Percentiles rank a stretch among this genome's conserved stretches.
Evolutionary conservation across 345 rosid genomes (phyloP).

Genomic region (Acer saccharum): DNA sequence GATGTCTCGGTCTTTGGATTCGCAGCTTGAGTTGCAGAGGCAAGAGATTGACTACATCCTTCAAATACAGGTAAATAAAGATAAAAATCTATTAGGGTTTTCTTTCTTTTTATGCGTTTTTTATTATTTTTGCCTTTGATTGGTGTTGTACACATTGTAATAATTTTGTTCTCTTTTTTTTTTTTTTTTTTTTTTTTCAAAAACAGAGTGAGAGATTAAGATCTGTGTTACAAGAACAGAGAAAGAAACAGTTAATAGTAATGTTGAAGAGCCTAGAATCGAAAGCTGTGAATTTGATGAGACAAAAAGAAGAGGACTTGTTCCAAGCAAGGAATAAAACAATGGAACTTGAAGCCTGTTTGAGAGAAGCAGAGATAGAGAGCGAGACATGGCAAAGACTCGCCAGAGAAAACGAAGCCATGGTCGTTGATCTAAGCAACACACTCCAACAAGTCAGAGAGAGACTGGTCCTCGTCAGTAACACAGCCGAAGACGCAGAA

Average conservation of each 20-base stretch:
- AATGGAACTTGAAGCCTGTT: conserved; percentile 41
- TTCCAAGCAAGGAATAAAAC: conserved; percentile 34
- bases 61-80: conserved; percentile 32
- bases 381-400: conserved; percentile 34
- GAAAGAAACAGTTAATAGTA: conserved; percentile 29
- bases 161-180: background rate
- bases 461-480: conserved; percentile 4
- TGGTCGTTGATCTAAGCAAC: conserved; percentile 35
- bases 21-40: conserved; percentile 42
- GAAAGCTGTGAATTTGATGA: conserved; percentile 27
- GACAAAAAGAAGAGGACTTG: conserved; percentile 44
- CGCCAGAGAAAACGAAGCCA: conserved; percentile 41
- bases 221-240: conserved; percentile 35
- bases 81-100: background rate
- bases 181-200: background rate
- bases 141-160: background rate
- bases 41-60: conserved; percentile 40
- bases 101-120: background rate
- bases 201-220: conserved; percentile 39
- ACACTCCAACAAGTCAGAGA: conserved; percentile 30
- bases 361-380: conserved; percentile 39
- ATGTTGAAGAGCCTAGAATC: conserved; percentile 32
- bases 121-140: background rate
- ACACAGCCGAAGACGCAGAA: conserved; percentile 33
- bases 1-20: conserved; percentile 26